Percentiles rank a stretch among this genome's conserved stretches.
phyloP scores from a whole-genome alignment of 306 rosid species.

The Malus sylvestris region DNA sequence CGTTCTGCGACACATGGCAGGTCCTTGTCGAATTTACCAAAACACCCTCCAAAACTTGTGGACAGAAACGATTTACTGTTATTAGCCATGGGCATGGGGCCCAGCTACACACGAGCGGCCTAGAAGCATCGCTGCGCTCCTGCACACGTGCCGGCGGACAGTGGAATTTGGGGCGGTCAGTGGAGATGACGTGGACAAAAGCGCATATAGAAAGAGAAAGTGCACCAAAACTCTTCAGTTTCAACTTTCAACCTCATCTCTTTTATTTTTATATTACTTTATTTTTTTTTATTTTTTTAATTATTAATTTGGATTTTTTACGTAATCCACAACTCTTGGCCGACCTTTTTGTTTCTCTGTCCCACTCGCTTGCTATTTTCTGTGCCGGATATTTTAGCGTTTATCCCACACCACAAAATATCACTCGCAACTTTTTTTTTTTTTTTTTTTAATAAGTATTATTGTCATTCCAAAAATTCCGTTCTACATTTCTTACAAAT shows the following conservation, averaged over 20 bases:
- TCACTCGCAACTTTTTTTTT: neutral
- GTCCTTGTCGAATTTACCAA: neutral
- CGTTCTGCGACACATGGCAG: conserved; percentile 1
- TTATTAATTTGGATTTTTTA: neutral
- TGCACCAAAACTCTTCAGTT: neutral
- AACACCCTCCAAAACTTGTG: conserved; percentile 6
- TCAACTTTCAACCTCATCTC: neutral
- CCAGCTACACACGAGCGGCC: neutral
- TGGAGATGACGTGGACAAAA: neutral
- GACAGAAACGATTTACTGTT: neutral
- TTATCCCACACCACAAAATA: conserved; percentile 14
- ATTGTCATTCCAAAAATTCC: too few species aligned
- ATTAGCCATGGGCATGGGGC: neutral
- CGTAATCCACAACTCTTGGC: conserved; percentile 31
- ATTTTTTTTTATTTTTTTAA: too few species aligned
- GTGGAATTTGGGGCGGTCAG: neutral
- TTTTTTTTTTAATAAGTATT: neutral
- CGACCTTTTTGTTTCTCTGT: neutral
- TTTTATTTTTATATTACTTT: too few species aligned
- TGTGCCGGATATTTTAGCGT: conserved; percentile 19
- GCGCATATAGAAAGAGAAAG: neutral
- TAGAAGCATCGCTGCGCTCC: neutral
- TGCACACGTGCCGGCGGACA: neutral
- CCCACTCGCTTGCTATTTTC: neutral
- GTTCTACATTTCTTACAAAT: too few species aligned